Conservation (phyloP, 1,284 basidiomycete genomes). For the Cronartium quercuum region DNA sequence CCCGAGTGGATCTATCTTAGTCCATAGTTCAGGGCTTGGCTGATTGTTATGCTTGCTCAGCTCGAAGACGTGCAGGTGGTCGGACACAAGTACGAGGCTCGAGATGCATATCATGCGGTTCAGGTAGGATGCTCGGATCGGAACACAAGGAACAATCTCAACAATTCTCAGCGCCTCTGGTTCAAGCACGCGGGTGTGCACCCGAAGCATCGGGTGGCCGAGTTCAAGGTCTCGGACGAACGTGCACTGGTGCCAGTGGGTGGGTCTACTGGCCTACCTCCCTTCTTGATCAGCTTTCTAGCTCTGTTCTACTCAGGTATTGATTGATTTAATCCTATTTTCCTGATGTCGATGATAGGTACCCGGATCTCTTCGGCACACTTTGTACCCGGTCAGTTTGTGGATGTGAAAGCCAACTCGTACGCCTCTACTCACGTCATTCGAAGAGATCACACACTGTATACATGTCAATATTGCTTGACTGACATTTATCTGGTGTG, state of each 20-base stretch:
- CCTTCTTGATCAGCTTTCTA: background rate
- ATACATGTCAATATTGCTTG: too few relatives aligned
- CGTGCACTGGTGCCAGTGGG: slow-evolving; percentile 86
- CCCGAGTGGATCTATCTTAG: background rate
- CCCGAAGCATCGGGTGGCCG: slow-evolving; percentile 80
- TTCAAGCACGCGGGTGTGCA: slow-evolving; percentile 72
- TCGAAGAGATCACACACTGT: too few relatives aligned
- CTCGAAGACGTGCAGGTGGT: slow-evolving; percentile 54
- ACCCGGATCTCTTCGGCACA: slow-evolving; percentile 84
- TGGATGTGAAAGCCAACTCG: slow-evolving; percentile 89
- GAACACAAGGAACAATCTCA: slow-evolving; percentile 70
- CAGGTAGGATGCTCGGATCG: slow-evolving; percentile 74
- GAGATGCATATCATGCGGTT: slow-evolving; percentile 67
- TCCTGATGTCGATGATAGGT: slow-evolving; percentile 61
- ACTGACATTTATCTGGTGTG: too few relatives aligned
- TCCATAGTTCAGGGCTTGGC: background rate
- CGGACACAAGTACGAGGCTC: slow-evolving; percentile 44
- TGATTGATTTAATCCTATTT: background rate
- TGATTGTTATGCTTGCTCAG: slow-evolving; percentile 44
- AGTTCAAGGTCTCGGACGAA: slow-evolving; percentile 72
- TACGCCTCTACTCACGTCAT: slow-evolving; percentile 53
- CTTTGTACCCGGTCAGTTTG: slow-evolving; percentile 94
- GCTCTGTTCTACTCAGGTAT: background rate
- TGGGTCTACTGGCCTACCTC: slow-evolving; percentile 50
- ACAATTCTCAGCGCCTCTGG: slow-evolving; percentile 49